Evolutionary conservation across 2,329 filamentous ascomycete genomes (phyloP), one percentile per base, ranked within the genome.

Genomic region (Alternaria tenuissima): DNA sequence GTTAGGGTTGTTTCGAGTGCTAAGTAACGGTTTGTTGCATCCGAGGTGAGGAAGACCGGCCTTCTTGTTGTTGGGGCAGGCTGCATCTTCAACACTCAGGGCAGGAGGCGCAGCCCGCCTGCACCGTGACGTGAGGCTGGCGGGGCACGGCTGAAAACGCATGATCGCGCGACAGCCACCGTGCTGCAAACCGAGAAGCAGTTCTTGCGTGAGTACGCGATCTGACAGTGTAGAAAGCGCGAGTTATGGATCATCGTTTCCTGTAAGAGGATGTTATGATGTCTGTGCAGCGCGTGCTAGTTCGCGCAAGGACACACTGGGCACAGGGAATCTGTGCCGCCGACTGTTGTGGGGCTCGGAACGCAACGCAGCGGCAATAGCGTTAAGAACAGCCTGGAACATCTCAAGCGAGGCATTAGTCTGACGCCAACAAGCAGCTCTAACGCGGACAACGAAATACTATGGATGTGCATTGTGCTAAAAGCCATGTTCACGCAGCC

Each of bases 121-220:
- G 42, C 52, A 24, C 48, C 48, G 57, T 59, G 57, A 54, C 55
- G 57, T 49, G 52, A 61, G 55, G 59, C 62, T 64, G 43, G 46
- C 49, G n/a, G 41, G 48, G 16, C 62, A 57, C 28, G 62, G 62
- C 46, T 64, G 52, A 62, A n/a, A 59, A 49, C 22, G 43, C 36
- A 57, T 55, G 20, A 57, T 57, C 52, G 52, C 47, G 56, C 42
- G 34, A 56, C 49, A 61, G 48, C 42, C 49, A 57, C 16, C 28
- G 14, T 49, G 36, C 22, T 57, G 20, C 26, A 54, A 54, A 18
- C 47, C 5, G 16, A 54, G 24, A 51, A 43, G 48, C 16, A 39
- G 14, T 47, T 52, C 1, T 46, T 54, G 57, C 34, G 9, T 39
- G 41, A 24, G n/a, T n/a, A 61, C 14, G 41, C 22, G 44, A 32